A percentile compares a stretch with the other conserved stretches of the same genome.
These are phyloP conservation scores for Theileria annulata DNA, from an alignment of 169 alveolate species.

Conservation along the genomic window DNA sequence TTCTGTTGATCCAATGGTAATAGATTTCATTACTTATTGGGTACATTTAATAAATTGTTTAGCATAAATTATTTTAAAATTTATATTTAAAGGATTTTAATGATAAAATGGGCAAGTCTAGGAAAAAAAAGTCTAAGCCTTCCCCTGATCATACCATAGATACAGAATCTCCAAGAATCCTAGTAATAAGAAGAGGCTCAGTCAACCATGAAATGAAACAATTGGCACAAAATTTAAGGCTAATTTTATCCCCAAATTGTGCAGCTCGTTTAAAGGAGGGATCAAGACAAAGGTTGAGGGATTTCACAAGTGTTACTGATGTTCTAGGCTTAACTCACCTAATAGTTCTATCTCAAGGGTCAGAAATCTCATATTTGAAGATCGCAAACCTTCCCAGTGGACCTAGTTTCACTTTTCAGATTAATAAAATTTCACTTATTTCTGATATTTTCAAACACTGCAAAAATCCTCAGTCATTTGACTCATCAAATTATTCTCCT, in stretches of 20 bases:
- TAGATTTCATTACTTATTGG: neutral
- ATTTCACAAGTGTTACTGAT: constrained; percentile 50
- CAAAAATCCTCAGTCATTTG: constrained; percentile 45
- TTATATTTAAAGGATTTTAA: neutral
- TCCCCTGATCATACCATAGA: constrained; percentile 24
- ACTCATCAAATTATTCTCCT: constrained; percentile 38
- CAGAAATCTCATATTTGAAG: constrained; percentile 40
- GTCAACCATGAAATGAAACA: constrained; percentile 43
- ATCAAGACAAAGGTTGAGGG: constrained; percentile 46
- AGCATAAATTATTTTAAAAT: neutral
- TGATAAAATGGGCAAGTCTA: constrained; percentile 31
- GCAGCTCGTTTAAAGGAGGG: constrained; percentile 49
- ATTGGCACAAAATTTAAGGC: constrained; percentile 46
- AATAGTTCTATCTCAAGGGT: constrained; percentile 40
- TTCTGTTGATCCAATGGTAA: neutral
- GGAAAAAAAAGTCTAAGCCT: constrained; percentile 39
- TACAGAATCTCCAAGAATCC: constrained; percentile 52
- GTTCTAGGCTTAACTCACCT: constrained; percentile 56
- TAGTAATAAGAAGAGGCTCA: constrained; percentile 53
- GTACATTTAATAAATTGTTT: neutral
- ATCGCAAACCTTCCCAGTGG: constrained; percentile 59
- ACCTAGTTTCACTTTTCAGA: constrained; percentile 48
- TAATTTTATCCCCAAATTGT: constrained; percentile 55
- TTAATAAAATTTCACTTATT: constrained; percentile 39
- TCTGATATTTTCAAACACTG: constrained; percentile 48